A percentile compares a stretch with the other conserved stretches of the same genome.
These are phyloP conservation scores for Mycena galericulata DNA, from an alignment of 768 basidiomycete genomes.

Conservation along the genomic window DNA sequence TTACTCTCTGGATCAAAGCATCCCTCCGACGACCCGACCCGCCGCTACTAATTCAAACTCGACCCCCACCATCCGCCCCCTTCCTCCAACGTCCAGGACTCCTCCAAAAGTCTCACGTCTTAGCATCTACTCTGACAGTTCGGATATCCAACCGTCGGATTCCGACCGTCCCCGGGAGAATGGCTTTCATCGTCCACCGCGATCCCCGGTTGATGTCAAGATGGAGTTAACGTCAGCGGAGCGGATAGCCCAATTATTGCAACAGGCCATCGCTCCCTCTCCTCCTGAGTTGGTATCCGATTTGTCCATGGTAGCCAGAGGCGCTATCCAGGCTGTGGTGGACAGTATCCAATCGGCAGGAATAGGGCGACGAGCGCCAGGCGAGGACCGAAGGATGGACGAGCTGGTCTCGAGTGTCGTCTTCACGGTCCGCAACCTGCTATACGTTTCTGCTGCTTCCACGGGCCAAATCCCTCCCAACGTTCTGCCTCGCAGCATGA, in stretches of 20 bases:
- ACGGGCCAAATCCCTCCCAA: slow-evolving; percentile 71
- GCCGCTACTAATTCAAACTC: slow-evolving; percentile 31
- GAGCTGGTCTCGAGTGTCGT: slow-evolving; percentile 72
- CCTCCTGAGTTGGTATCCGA: slow-evolving; percentile 71
- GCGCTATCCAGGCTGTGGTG: slow-evolving; percentile 72
- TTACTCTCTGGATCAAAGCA: slow-evolving; percentile 29
- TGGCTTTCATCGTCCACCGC: slow-evolving; percentile 21
- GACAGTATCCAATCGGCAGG: slow-evolving; percentile 66
- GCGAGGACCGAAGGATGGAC: slow-evolving; percentile 72
- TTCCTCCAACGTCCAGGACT: slow-evolving; percentile 30
- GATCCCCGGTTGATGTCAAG: slow-evolving; percentile 34
- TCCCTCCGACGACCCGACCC: slow-evolving; percentile 31
- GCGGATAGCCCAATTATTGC: slow-evolving; percentile 73
- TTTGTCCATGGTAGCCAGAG: slow-evolving; percentile 67
- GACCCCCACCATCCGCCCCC: slow-evolving; percentile 39
- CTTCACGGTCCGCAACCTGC: slow-evolving; percentile 79
- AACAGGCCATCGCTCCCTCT: slow-evolving; percentile 67
- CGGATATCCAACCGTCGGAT: slow-evolving; percentile 71
- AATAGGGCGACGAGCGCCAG: slow-evolving; percentile 55
- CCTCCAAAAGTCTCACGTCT: slow-evolving; percentile 53
- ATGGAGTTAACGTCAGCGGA: slow-evolving; percentile 74
- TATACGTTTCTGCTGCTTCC: slow-evolving; percentile 74
- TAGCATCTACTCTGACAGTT: slow-evolving; percentile 86
- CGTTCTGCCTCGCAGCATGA: slow-evolving; percentile 62
- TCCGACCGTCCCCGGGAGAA: slow-evolving; percentile 38